Evolutionary conservation across 257 asterid genomes (phyloP).

Genomic region (Nicotiana knightiana): DNA sequence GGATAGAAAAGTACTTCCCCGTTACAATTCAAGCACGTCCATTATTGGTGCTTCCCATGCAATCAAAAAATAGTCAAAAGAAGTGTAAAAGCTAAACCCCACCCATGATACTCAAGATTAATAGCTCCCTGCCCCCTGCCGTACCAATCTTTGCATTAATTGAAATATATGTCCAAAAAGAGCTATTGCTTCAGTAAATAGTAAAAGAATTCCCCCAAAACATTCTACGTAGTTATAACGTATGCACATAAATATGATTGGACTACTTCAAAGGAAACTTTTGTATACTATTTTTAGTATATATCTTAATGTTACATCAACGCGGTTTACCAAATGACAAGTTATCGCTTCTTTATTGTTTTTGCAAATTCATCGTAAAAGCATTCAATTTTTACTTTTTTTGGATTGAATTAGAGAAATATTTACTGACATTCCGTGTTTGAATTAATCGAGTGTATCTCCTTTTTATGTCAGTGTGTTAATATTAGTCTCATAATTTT

Average conservation of each 20-base stretch:
- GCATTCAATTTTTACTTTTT: not conserved
- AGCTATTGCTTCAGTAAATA: not conserved
- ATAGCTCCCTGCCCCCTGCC: not conserved
- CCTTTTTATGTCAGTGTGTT: too few species aligned
- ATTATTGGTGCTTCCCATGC: not conserved
- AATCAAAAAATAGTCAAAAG: not conserved
- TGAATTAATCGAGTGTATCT: not conserved
- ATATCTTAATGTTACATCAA: not conserved
- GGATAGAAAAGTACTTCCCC: not conserved
- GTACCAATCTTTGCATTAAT: not conserved
- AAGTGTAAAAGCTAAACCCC: not conserved
- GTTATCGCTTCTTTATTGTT: not conserved
- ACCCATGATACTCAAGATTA: not conserved
- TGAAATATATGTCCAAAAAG: not conserved
- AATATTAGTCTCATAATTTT: too few species aligned
- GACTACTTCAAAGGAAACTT: not conserved
- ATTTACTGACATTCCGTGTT: not conserved
- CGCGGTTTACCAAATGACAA: slow-evolving; percentile 9
- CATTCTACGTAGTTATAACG: not conserved
- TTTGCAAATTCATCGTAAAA: not conserved
- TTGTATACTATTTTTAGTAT: not conserved
- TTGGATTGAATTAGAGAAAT: not conserved
- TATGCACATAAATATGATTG: not conserved
- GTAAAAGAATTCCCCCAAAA: not conserved
- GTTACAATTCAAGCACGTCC: not conserved